Evolutionary conservation across 176 grass and related monocot genomes (phyloP).

Genomic region (Tillandsia leiboldiana): DNA sequence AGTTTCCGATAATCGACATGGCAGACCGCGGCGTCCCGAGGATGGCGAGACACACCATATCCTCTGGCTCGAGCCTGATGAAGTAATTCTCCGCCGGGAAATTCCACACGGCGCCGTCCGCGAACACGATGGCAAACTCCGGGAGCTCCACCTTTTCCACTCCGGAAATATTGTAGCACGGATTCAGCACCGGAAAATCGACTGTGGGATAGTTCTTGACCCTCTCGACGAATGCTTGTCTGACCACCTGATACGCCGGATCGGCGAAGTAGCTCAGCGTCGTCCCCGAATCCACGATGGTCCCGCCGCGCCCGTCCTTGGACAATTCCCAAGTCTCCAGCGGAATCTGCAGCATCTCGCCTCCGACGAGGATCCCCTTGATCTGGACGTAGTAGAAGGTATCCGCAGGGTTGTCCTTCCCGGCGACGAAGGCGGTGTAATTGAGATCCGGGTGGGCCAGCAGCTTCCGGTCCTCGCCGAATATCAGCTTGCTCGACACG

Average conservation of each 20-base stretch:
- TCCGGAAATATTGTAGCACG: constrained; percentile 84
- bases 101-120: constrained; percentile 69
- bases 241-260: constrained; percentile 58
- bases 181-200: constrained; percentile 56
- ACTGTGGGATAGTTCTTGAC: constrained; percentile 44
- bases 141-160: constrained; percentile 56
- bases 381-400: constrained; percentile 93
- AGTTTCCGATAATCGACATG: constrained; percentile 78
- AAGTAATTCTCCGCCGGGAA: constrained; percentile 93
- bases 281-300: constrained; percentile 90
- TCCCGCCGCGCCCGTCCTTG: constrained; percentile 60
- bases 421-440: constrained; percentile 62
- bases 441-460: constrained; percentile 44
- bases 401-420: constrained; percentile 14
- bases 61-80: constrained; percentile 57
- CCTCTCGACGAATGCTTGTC: constrained; percentile 45
- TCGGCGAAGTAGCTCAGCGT: constrained; percentile 88
- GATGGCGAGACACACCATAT: constrained; percentile 65
- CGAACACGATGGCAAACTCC: constrained; percentile 49
- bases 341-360: constrained; percentile 38
- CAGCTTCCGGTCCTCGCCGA: constrained; percentile 47
- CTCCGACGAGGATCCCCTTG: constrained; percentile 43
- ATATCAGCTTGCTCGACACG: constrained; percentile 68
- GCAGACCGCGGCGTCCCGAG: constrained; percentile 48
- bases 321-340: constrained; percentile 23